Conservation (phyloP, 345 rosid genomes). For the Raphanus sativus region DNA sequence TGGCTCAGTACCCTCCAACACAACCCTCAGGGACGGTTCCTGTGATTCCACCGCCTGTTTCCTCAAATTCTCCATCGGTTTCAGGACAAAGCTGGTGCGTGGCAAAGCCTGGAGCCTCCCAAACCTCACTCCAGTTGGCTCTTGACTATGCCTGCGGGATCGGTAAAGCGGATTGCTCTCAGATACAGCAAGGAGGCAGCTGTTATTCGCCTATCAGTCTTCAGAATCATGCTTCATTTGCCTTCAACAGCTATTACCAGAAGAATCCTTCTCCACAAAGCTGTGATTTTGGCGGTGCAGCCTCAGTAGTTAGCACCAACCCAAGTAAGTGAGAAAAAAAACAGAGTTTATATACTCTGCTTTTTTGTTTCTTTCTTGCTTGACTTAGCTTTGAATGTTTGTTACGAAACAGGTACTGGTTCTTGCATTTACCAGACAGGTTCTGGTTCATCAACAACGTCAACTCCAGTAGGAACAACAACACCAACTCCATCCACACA, state of each 20-base stretch:
- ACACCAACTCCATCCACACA: slow-evolving; percentile 43
- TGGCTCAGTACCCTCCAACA: slow-evolving; percentile 55
- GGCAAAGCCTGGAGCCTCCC: slow-evolving; percentile 63
- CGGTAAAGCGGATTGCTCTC: slow-evolving; percentile 86
- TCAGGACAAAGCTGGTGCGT: slow-evolving; percentile 92
- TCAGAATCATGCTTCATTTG: slow-evolving; percentile 86
- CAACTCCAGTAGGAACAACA: slow-evolving; percentile 46
- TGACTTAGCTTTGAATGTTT: slow-evolving; percentile 12
- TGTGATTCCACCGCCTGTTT: slow-evolving; percentile 55
- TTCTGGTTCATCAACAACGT: slow-evolving; percentile 42
- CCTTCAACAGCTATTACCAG: slow-evolving; percentile 93
- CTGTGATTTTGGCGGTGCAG: slow-evolving; percentile 89
- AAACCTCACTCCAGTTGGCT: slow-evolving; percentile 60
- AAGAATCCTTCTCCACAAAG: slow-evolving; percentile 75
- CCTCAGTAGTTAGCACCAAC: slow-evolving; percentile 53
- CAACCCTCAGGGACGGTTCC: slow-evolving; percentile 58
- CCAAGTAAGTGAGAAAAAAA: slow-evolving; percentile 64
- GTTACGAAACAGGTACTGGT: slow-evolving; percentile 62
- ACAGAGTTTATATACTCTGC: slow-evolving; percentile 9
- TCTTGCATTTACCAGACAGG: slow-evolving; percentile 69
- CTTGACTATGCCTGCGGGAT: slow-evolving; percentile 93
- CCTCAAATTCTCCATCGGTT: slow-evolving; percentile 58
- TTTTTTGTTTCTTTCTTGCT: background rate
- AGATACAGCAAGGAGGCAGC: slow-evolving; percentile 77
- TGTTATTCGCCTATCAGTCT: slow-evolving; percentile 71